Base-by-base conservation (phyloP, 2,329 filamentous ascomycete genomes). In the Sporothrix inflata region DNA sequence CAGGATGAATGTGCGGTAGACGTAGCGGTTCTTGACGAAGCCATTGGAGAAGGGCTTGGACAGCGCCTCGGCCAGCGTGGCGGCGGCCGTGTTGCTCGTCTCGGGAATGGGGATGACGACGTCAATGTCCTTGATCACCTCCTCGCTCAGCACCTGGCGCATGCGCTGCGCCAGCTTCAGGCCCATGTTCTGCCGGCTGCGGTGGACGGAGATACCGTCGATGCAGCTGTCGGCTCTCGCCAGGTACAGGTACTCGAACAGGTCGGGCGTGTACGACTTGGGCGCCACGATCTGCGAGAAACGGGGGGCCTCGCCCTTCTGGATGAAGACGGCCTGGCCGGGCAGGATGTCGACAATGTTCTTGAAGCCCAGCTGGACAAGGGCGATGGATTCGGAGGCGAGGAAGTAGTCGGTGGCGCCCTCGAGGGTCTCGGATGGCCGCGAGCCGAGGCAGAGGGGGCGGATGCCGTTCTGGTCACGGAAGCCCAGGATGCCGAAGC, bases 201-300 rank as follows among this genome's bases (percentile, higher is more conserved):
- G 89, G 79, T 97, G 90, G 34, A 98, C 92, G 71, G 92, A 94
- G 75, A 97, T 97, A 21, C 93, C 94, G 78, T 97, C 94, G 72
- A 97, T 95, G 76, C 90, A 85, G 0, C 89, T 91, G 80, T 97
- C 94, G 0, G 93, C 93, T 1, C 94, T 86, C 16, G 93, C 91
- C 77, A 97, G 94, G 83, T 97, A 97, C 72, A 97, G 91, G 75
- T 90, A 94, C 81, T 97, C 93, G 78, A 97, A 96, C 74, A 94
- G 92, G 79, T 97, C 94, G 0, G 94, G 94, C 1, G 92, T 90
- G 79, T 97, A 97, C 19, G 86, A 85, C 76, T 88, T 86, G 76
- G 87, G 86, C 73, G 87, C 82, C 53, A 90, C 88, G 16, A 97
- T 89, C 80, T 97, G 93, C 74, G 86, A 85, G 84, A 94, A 96